phyloP scores from a whole-genome alignment of 2,329 filamentous ascomycete species.

The Colletotrichum agaves region DNA sequence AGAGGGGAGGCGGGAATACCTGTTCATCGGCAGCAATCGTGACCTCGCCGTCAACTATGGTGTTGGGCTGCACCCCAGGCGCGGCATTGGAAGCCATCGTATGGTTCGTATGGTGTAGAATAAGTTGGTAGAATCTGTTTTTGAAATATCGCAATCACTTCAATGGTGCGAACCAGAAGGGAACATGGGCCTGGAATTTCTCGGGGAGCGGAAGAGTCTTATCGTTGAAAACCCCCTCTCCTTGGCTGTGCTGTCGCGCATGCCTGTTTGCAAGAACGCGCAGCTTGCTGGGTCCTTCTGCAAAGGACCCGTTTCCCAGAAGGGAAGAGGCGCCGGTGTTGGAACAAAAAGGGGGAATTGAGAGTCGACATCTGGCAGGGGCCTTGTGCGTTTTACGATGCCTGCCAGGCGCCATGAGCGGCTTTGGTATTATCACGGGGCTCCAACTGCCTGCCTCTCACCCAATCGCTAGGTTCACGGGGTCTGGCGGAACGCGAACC shows the following conservation, averaged over 20 bases:
- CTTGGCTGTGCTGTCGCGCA: background rate
- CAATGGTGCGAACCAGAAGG: no score
- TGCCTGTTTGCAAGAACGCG: background rate
- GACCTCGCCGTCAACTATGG: background rate
- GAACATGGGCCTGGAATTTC: background rate
- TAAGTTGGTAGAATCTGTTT: no score
- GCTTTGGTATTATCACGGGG: background rate
- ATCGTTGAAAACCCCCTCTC: background rate
- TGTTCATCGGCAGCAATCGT: background rate
- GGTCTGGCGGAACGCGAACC: background rate
- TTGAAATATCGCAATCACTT: no score
- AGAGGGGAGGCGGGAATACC: background rate
- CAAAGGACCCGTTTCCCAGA: background rate
- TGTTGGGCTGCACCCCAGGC: background rate
- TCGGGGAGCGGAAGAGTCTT: background rate
- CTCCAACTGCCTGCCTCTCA: background rate
- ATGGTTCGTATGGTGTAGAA: no score
- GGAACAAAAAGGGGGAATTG: background rate
- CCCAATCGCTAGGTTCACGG: background rate
- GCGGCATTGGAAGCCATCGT: background rate
- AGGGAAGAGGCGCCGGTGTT: background rate
- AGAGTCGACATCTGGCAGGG: background rate
- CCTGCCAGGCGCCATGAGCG: background rate
- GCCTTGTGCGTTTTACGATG: background rate
- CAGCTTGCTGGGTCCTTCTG: no score